Conservation (phyloP, 2,329 filamentous ascomycete species). For the Scytalidium sp. region DNA sequence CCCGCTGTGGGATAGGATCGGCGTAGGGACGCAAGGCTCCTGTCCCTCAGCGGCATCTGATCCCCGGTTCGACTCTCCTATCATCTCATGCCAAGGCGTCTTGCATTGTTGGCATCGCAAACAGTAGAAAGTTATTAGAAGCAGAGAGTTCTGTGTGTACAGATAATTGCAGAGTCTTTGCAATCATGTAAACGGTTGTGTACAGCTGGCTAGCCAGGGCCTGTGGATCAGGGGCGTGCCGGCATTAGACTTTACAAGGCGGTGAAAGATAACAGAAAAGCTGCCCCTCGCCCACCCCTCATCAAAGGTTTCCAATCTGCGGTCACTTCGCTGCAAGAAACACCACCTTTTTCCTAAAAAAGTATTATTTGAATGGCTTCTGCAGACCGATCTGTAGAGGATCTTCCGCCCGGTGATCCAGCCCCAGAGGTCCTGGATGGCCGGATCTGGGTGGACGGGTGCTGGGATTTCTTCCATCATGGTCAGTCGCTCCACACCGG, state of each 20-base stretch:
- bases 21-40: no score
- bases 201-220: not conserved
- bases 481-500: constrained; percentile 46
- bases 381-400: constrained; percentile 11
- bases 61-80: no score
- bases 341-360: not conserved
- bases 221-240: not conserved
- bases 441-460: constrained; percentile 96
- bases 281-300: not conserved
- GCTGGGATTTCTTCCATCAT: constrained; percentile 99
- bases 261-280: not conserved
- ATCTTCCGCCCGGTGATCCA: constrained; percentile 22
- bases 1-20: no score
- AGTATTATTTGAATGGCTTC: no score
- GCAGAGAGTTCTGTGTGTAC: no score
- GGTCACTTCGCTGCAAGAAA: not conserved
- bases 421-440: constrained; percentile 46
- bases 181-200: not conserved
- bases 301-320: not conserved
- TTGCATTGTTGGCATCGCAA: no score
- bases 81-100: no score
- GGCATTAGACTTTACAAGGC: not conserved
- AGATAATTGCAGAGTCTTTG: no score
- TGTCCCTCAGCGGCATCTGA: no score
- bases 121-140: no score